Evolutionary conservation across 192 early-diverging fungal species (phyloP).

Genomic region (Gamsiella multidivaricata): DNA sequence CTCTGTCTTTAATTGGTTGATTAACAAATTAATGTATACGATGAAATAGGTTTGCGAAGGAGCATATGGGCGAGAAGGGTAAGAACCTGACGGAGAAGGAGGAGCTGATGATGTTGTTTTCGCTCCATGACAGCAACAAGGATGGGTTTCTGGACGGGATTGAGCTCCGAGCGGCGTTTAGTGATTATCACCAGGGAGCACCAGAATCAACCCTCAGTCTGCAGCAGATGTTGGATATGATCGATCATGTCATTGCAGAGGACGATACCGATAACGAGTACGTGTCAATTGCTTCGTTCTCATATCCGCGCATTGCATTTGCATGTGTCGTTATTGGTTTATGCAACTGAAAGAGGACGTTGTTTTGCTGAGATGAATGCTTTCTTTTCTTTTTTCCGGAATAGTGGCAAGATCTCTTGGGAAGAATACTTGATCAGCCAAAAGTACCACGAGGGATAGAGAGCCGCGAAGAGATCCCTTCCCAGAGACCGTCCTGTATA

Average conservation of each 20-base stretch:
- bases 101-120: constrained; percentile 77
- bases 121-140: constrained; percentile 77
- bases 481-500: too few species aligned
- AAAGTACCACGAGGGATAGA: constrained; percentile 57
- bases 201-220: constrained; percentile 39
- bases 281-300: constrained; percentile 10
- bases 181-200: constrained; percentile 51
- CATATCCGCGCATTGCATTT: neutral
- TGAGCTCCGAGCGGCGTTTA: constrained; percentile 74
- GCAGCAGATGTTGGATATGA: constrained; percentile 68
- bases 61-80: constrained; percentile 64
- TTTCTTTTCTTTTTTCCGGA: neutral
- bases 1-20: neutral
- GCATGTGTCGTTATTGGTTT: neutral
- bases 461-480: neutral
- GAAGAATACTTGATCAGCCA: constrained; percentile 66
- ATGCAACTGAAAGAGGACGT: neutral
- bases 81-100: constrained; percentile 62
- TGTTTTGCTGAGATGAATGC: neutral
- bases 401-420: constrained; percentile 65
- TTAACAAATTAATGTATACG: too few species aligned
- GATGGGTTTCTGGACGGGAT: constrained; percentile 82
- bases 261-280: constrained; percentile 83
- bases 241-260: constrained; percentile 79
- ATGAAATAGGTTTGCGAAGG: constrained; percentile 62